Conservation (phyloP, 2,329 filamentous ascomycete genomes). For the Penicillium sp. region DNA sequence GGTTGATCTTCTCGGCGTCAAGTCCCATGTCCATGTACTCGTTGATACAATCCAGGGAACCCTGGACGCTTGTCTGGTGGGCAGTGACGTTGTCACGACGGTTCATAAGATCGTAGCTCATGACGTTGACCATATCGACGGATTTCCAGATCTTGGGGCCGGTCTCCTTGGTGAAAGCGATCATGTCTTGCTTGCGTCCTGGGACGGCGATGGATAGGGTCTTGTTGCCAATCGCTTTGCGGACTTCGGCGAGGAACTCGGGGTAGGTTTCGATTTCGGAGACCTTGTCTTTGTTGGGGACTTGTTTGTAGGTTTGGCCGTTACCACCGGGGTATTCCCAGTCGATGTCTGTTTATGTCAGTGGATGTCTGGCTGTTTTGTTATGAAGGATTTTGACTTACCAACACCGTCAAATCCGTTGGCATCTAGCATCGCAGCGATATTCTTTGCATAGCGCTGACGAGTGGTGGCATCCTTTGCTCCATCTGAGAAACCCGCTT, state of each 20-base stretch:
- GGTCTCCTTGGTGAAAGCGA: constrained; percentile 62
- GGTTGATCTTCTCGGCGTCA: constrained; percentile 57
- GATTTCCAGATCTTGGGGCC: constrained; percentile 59
- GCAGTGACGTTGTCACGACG: constrained; percentile 62
- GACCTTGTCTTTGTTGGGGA: constrained; percentile 59
- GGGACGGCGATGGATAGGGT: constrained; percentile 68
- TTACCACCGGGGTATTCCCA: constrained; percentile 67
- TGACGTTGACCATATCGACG: constrained; percentile 69
- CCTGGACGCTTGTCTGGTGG: constrained; percentile 65
- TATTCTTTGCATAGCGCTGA: constrained; percentile 62
- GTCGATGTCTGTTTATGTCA: constrained; percentile 57
- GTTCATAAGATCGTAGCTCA: constrained; percentile 74
- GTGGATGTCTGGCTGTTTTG: background rate
- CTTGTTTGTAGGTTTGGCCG: constrained; percentile 65
- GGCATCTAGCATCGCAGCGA: constrained; percentile 61
- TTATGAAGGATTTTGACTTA: constrained; percentile 28
- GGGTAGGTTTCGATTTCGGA: constrained; percentile 65
- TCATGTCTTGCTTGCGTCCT: constrained; percentile 63
- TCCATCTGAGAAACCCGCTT: constrained; percentile 60
- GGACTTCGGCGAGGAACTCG: constrained; percentile 60
- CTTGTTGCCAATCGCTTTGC: constrained; percentile 59
- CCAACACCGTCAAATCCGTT: constrained; percentile 66
- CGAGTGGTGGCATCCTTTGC: constrained; percentile 55
- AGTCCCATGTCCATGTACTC: constrained; percentile 62
- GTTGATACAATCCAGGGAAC: constrained; percentile 56